Evolutionary conservation across 345 rosid species (phyloP).

Genomic region (Excoecaria cochinchinensis): DNA sequence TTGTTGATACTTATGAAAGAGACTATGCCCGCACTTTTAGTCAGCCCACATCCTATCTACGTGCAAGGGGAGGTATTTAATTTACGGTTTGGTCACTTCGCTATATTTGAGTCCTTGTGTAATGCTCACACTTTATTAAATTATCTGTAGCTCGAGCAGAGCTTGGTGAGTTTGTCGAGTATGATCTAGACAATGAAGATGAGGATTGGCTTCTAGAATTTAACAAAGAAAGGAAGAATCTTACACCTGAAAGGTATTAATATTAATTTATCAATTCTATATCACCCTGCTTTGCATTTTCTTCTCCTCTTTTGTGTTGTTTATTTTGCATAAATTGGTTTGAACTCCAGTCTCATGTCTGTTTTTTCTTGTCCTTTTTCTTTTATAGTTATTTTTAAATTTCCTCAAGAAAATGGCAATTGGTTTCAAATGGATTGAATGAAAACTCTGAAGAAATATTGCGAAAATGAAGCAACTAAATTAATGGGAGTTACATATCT

Average conservation of each 20-base stretch:
- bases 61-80: slow-evolving; percentile 90
- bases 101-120: neutral
- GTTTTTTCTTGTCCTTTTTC: neutral
- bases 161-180: slow-evolving; percentile 96
- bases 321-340: neutral
- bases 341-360: no score
- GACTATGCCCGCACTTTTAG: slow-evolving; percentile 76
- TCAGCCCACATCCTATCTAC: slow-evolving; percentile 83
- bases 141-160: slow-evolving; percentile 81
- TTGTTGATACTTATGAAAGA: slow-evolving; percentile 87
- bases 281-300: neutral
- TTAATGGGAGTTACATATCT: neutral
- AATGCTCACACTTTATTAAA: slow-evolving; percentile 19
- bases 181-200: slow-evolving; percentile 96
- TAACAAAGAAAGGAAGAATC: slow-evolving; percentile 56
- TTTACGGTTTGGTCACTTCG: neutral
- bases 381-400: neutral
- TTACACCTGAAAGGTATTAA: slow-evolving; percentile 66
- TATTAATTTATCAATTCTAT: neutral
- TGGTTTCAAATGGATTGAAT: neutral
- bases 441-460: neutral
- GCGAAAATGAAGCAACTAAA: neutral
- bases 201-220: slow-evolving; percentile 87
- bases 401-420: neutral
- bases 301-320: neutral